These are phyloP conservation scores for Incumbomyces lentus DNA, from an alignment of 2,329 filamentous ascomycete genomes.

Conservation along the genomic window DNA sequence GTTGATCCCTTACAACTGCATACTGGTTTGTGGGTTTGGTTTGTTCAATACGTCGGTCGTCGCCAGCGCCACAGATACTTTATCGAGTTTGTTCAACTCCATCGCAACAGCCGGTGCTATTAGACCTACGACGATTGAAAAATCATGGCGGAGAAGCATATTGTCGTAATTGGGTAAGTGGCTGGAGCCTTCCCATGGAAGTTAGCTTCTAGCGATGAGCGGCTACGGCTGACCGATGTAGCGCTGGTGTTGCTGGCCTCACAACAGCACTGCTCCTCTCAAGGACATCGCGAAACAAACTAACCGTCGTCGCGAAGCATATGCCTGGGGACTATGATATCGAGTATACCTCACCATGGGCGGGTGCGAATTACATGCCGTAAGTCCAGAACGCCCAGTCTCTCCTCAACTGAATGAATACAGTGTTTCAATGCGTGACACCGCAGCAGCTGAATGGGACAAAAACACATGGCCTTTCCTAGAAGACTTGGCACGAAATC, in stretches of 20 bases:
- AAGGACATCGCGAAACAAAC: constrained; percentile 42
- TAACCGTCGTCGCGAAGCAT: constrained; percentile 73
- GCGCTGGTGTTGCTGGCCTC: constrained; percentile 56
- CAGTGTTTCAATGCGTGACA: constrained; percentile 25
- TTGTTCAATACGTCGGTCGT: no score
- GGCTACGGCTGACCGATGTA: constrained; percentile 22
- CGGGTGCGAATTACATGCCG: constrained; percentile 71
- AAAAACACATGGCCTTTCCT: constrained; percentile 50
- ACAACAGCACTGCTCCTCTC: constrained; percentile 56
- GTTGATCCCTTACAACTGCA: no score
- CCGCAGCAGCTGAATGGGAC: constrained; percentile 40
- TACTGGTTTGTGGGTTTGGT: no score
- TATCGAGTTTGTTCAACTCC: no score
- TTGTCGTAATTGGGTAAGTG: neutral
- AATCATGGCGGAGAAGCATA: neutral
- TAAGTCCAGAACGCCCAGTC: constrained; percentile 30
- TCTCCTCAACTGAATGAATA: no score
- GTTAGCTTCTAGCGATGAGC: neutral
- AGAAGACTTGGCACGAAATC: constrained; percentile 45
- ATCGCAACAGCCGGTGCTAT: no score
- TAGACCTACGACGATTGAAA: no score
- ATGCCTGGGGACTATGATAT: constrained; percentile 91
- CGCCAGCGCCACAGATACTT: no score
- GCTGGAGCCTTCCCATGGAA: neutral
- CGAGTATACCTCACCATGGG: constrained; percentile 84